Base-by-base conservation (phyloP, 2,329 filamentous ascomycete species). In the Allantophomopsis cytisporea region DNA sequence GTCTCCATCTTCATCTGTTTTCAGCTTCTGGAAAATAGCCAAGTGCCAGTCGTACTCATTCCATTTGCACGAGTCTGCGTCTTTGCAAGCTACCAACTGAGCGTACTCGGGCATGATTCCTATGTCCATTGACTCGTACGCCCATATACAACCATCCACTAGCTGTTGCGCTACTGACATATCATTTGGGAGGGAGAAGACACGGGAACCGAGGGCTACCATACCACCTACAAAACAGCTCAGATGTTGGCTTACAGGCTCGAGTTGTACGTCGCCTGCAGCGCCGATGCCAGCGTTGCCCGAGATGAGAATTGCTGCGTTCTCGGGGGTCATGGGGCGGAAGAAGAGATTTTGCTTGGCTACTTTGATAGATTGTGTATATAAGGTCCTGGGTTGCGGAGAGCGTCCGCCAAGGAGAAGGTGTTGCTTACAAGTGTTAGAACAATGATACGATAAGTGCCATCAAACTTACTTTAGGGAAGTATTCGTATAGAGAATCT, bases 221-320 rank as follows among this genome's bases (percentile, higher is more conserved):
- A 81, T 77, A 8, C 80, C 82, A 6, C 81, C 81, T 3, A 72
- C 64, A 52, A 83, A 87, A 56, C 82, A 87, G 2, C 71, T 72
- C 2, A 87, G 64, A 56, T 86, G 82, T 47, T 83, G 72, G 10
- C 66, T 61, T 31, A 45, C 61, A 35, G 51, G 47, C 55, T 45
- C 42, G 20, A 49, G 41, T 4, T 38, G 31, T 7, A 31, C 7
- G 15, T 36, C 30, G 4, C 40, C 32, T 31, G 14, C 13, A 23
- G 20, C 5, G 30, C 33, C 33, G 8, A 60, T 50, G 11, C 54
- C 51, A 11, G 61, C 58, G 44, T 68, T 63, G 10, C 69, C 71
- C 2, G 71, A 64, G 40, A 74, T 60, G 7, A 69, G 54, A 4
- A 75, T 57, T 12, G 45, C 43, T 7, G 45, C 39, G 37, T 56